Percentiles rank a stretch among this genome's conserved stretches.
Conservation (phyloP, 176 grass and related monocot species). For the Areca catechu region DNA sequence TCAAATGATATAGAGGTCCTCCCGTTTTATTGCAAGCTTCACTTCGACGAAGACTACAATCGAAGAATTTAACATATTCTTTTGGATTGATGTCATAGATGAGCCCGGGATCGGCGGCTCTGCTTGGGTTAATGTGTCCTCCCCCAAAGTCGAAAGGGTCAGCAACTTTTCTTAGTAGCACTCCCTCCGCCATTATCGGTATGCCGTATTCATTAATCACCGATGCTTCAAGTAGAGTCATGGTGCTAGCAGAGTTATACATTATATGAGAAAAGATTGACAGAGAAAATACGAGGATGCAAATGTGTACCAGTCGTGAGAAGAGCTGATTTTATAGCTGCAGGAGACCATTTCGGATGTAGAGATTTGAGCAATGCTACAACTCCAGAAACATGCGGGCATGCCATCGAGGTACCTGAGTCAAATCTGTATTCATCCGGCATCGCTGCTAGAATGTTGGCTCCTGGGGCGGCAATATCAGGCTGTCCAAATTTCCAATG, state of each 20-base stretch:
- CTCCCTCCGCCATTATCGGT: constrained; percentile 28
- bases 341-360: constrained; percentile 56
- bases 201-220: constrained; percentile 22
- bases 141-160: constrained; percentile 70
- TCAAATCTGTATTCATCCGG: constrained; percentile 7
- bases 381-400: constrained; percentile 51
- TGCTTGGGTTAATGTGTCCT: constrained; percentile 32
- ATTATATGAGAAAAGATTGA: too few species aligned
- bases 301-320: constrained; percentile 37
- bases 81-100: constrained; percentile 44
- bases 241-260: background rate
- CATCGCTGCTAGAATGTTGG: constrained; percentile 35
- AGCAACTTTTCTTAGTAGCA: constrained; percentile 33
- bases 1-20: constrained; percentile 22
- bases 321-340: constrained; percentile 53
- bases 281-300: background rate
- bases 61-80: constrained; percentile 36
- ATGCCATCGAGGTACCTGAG: constrained; percentile 46
- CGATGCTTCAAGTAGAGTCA: constrained; percentile 26
- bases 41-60: constrained; percentile 7
- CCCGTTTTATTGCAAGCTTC: constrained; percentile 1
- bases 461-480: constrained; percentile 56
- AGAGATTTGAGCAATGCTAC: constrained; percentile 51
- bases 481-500: constrained; percentile 22
- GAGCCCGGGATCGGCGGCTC: constrained; percentile 42